Evolutionary conservation across 306 rosid species (phyloP).

Genomic region (Medicago truncatula): MtrunA17r5.0-ANR NC_053045.1:59104501-59105000

Average conservation of each 20-base stretch:
- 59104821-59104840: conserved; percentile 85
- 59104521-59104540: conserved; percentile 48
- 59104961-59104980: conserved; percentile 85
- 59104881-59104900: conserved; percentile 84
- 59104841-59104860: conserved; percentile 70
- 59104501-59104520: conserved; percentile 45
- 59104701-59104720: conserved; percentile 75
- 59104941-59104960: conserved; percentile 89
- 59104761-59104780: neutral
- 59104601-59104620: conserved; percentile 69
- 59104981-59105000: neutral
- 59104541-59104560: conserved; percentile 55
- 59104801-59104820: conserved; percentile 57
- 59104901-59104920: conserved; percentile 87
- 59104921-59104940: conserved; percentile 93
- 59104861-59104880: conserved; percentile 74
- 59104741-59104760: conserved; percentile 70
- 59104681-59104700: conserved; percentile 53
- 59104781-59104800: conserved; percentile 23
- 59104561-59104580: conserved; percentile 80
- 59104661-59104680: conserved; percentile 46
- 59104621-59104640: conserved; percentile 62
- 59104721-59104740: conserved; percentile 91
- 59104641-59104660: conserved; percentile 53
- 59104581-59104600: conserved; percentile 66